phyloP scores from a whole-genome alignment of 1,284 basidiomycete genomes.

The Phlebopus sp. region DNA sequence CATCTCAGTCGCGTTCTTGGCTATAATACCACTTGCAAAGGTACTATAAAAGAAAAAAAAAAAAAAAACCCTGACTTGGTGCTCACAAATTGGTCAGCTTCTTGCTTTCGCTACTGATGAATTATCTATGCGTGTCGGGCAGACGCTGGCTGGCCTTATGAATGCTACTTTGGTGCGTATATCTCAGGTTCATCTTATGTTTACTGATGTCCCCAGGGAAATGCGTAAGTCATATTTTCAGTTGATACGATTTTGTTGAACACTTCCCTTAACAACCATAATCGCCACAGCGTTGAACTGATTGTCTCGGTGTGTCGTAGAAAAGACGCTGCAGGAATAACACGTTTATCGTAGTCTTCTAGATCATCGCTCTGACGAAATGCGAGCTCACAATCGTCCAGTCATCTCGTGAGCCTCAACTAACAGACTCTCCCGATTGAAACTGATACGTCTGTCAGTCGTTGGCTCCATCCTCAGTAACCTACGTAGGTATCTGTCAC shows the following conservation, averaged over 20 bases:
- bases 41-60: conserved; percentile 31
- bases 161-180: conserved; percentile 78
- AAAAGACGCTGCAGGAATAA: conserved; percentile 13
- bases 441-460: conserved; percentile 42
- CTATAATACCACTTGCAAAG: conserved; percentile 76
- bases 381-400: conserved; percentile 84
- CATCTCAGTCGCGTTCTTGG: conserved; percentile 60
- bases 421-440: conserved; percentile 29
- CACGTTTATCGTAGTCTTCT: conserved; percentile 20
- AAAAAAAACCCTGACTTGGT: background rate
- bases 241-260: background rate
- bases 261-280: background rate
- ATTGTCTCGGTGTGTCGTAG: conserved; percentile 61
- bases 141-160: conserved; percentile 81
- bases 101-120: conserved; percentile 89
- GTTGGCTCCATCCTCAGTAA: conserved; percentile 83
- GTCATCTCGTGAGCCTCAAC: conserved; percentile 59
- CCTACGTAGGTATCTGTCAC: conserved; percentile 45
- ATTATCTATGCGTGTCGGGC: conserved; percentile 76
- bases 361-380: conserved; percentile 81
- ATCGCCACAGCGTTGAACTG: conserved; percentile 61
- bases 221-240: conserved; percentile 55
- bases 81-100: conserved; percentile 42
- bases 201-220: conserved; percentile 49
- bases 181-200: conserved; percentile 2